Evolutionary conservation across 805 yeast genomes (phyloP).

Genomic region (Starmerella geochares): DNA sequence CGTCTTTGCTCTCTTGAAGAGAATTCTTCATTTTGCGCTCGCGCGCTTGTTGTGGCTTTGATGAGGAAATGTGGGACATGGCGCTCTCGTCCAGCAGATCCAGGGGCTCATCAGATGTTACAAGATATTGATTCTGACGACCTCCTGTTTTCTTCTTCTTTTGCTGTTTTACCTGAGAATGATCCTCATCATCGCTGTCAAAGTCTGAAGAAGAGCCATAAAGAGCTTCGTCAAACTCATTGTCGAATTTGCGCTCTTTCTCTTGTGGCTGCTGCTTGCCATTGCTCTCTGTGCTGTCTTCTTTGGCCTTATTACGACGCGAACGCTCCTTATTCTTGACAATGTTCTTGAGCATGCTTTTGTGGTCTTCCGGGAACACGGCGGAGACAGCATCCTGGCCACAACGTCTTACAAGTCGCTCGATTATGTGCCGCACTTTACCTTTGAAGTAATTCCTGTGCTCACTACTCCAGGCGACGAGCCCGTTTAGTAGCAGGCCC

Average conservation of each 20-base stretch:
- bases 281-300: slow-evolving; percentile 28
- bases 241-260: slow-evolving; percentile 45
- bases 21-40: slow-evolving; percentile 28
- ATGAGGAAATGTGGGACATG: slow-evolving; percentile 76
- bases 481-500: slow-evolving; percentile 52
- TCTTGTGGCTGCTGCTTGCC: slow-evolving; percentile 30
- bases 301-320: slow-evolving; percentile 48
- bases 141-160: background rate
- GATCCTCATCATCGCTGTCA: slow-evolving; percentile 31
- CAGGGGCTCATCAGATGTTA: slow-evolving; percentile 63
- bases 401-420: slow-evolving; percentile 78
- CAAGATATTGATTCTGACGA: slow-evolving; percentile 48
- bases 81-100: slow-evolving; percentile 81
- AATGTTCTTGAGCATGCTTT: slow-evolving; percentile 71
- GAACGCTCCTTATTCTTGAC: slow-evolving; percentile 78
- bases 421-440: slow-evolving; percentile 85
- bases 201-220: slow-evolving; percentile 56
- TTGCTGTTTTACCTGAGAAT: background rate
- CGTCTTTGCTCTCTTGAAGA: slow-evolving; percentile 40
- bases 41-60: slow-evolving; percentile 58
- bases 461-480: slow-evolving; percentile 89
- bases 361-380: slow-evolving; percentile 83
- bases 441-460: slow-evolving; percentile 91
- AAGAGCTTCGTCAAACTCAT: slow-evolving; percentile 87
- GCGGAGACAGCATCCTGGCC: slow-evolving; percentile 78